Conservation (phyloP, 2,329 filamentous ascomycete species). For the Sclerotinia spermophila region DNA sequence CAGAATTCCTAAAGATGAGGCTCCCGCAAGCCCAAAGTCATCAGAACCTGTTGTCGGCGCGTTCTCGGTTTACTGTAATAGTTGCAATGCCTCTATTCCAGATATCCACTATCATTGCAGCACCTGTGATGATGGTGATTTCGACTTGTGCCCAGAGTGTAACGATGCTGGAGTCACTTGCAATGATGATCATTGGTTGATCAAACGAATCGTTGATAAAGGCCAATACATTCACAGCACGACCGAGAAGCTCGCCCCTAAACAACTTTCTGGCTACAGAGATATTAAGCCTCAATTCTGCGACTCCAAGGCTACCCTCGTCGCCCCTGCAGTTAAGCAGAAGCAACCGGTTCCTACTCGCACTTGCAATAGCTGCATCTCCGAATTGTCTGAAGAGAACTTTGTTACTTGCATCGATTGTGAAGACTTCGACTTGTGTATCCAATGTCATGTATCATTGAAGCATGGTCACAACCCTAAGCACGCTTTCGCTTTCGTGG, state of each 20-base stretch:
- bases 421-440: constrained; percentile 90
- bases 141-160: constrained; percentile 82
- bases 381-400: constrained; percentile 62
- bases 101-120: constrained; percentile 92
- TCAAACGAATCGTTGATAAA: constrained; percentile 79
- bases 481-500: constrained; percentile 72
- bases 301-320: constrained; percentile 31
- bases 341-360: constrained; percentile 37
- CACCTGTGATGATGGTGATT: constrained; percentile 89
- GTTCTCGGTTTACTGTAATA: constrained; percentile 93
- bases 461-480: constrained; percentile 88
- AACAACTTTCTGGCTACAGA: constrained; percentile 15
- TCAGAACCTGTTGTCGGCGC: constrained; percentile 33
- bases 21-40: constrained; percentile 12
- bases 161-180: constrained; percentile 74
- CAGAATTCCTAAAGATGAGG: background rate
- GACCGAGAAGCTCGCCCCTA: constrained; percentile 71
- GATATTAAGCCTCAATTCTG: constrained; percentile 15
- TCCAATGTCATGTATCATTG: constrained; percentile 70
- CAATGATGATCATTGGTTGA: constrained; percentile 83
- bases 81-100: constrained; percentile 73
- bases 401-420: constrained; percentile 85
- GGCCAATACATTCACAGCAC: constrained; percentile 80
- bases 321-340: constrained; percentile 26
- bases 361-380: constrained; percentile 63